phyloP scores from a whole-genome alignment of 768 basidiomycete species.

The Macrocybe gigantea region DNA sequence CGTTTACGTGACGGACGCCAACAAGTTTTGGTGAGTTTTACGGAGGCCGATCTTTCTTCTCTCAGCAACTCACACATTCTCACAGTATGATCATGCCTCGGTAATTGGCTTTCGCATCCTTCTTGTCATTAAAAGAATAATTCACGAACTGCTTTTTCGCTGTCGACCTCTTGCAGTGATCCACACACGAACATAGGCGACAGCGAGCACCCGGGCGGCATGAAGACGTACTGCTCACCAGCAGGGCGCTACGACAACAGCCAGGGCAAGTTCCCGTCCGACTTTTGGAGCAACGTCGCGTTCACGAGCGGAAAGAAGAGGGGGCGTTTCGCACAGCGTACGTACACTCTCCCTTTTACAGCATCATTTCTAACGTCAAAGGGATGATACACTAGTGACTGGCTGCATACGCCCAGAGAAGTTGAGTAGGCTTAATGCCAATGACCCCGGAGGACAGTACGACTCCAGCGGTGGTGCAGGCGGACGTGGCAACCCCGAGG shows the following conservation, averaged over 20 bases:
- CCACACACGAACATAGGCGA: constrained; percentile 50
- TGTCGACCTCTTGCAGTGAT: constrained; percentile 20
- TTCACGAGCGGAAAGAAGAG: constrained; percentile 36
- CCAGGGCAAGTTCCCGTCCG: constrained; percentile 36
- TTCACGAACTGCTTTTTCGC: not conserved
- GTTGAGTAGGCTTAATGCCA: constrained; percentile 35
- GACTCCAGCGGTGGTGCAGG: constrained; percentile 47
- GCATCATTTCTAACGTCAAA: not conserved
- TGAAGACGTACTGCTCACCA: constrained; percentile 44
- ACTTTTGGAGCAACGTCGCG: constrained; percentile 45
- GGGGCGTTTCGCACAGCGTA: constrained; percentile 38
- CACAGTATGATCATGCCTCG: constrained; percentile 44
- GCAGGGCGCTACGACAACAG: constrained; percentile 26
- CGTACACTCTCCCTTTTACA: constrained; percentile 8
- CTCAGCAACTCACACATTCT: not conserved
- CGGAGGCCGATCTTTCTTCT: not conserved
- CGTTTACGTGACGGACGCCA: constrained; percentile 39
- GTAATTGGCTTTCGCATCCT: constrained; percentile 13
- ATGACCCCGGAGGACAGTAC: constrained; percentile 49
- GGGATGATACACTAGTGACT: constrained; percentile 29
- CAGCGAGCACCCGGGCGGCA: constrained; percentile 44
- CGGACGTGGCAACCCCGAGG: constrained; percentile 42
- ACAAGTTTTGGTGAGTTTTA: constrained; percentile 36
- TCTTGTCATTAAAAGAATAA: not conserved
- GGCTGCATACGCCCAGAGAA: constrained; percentile 41